Percentiles rank a stretch among this genome's conserved stretches.
Conservation (phyloP, 1,139 yeast genomes). For the Suhomyces chickasaworum region DNA sequence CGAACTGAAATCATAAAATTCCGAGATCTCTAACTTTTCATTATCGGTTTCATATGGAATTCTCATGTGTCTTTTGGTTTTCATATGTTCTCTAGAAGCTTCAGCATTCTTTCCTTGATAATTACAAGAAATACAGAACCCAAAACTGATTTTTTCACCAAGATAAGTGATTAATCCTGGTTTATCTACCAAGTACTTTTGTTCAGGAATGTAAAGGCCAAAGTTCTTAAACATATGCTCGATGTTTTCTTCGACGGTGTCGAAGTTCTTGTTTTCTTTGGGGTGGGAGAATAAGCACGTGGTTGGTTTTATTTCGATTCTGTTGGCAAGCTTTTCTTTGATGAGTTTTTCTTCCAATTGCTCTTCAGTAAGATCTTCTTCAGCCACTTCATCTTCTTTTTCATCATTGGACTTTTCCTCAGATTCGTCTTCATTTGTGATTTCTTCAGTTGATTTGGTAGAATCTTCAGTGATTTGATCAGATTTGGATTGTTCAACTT, state of each 20-base stretch:
- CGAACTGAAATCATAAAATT: constrained; percentile 82
- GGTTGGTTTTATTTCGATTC: constrained; percentile 69
- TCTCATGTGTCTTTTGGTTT: constrained; percentile 80
- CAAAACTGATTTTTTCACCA: constrained; percentile 82
- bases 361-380: constrained; percentile 37
- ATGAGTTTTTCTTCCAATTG: constrained; percentile 54
- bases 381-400: no score
- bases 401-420: no score
- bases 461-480: no score
- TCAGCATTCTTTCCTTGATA: constrained; percentile 83
- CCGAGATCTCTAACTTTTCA: constrained; percentile 77
- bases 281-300: constrained; percentile 78
- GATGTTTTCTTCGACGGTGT: constrained; percentile 59
- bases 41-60: constrained; percentile 86
- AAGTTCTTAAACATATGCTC: constrained; percentile 75
- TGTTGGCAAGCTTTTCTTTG: constrained; percentile 57
- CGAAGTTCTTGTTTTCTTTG: constrained; percentile 36
- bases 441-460: constrained; percentile 11
- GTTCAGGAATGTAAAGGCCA: constrained; percentile 88
- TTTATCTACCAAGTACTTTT: constrained; percentile 63
- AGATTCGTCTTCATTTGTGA: no score
- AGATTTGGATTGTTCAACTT: no score
- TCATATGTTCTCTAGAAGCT: constrained; percentile 90
- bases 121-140: constrained; percentile 80
- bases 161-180: constrained; percentile 73